Evolutionary conservation across 345 rosid species (phyloP).

Genomic region (Dipteronia sinensis): DNA sequence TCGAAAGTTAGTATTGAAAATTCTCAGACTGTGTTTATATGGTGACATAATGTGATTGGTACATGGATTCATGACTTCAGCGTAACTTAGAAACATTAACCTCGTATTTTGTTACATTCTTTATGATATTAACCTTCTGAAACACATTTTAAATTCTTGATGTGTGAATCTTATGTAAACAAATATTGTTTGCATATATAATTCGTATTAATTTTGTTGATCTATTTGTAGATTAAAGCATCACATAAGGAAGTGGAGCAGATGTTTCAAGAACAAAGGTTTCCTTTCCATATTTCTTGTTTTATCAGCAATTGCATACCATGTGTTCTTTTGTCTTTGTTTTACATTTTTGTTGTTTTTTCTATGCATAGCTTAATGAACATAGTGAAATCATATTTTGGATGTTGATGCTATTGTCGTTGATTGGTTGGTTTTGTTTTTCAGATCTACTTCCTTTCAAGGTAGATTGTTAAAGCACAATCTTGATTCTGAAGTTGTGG

Average conservation of each 20-base stretch:
- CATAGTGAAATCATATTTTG: background rate
- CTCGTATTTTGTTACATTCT: no score
- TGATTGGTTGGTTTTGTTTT: slow-evolving; percentile 13
- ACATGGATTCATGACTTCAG: no score
- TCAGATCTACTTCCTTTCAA: slow-evolving; percentile 74
- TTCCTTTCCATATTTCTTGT: background rate
- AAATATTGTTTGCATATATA: background rate
- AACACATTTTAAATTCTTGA: background rate
- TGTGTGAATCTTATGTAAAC: background rate
- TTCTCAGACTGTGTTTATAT: background rate
- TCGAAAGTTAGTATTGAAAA: background rate
- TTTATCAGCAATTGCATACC: no score
- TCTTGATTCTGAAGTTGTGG: slow-evolving; percentile 84
- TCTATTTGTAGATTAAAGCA: slow-evolving; percentile 63
- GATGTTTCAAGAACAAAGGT: slow-evolving; percentile 87
- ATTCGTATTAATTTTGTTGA: background rate
- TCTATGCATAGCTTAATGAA: no score
- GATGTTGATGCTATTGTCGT: slow-evolving; percentile 8
- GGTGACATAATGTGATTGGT: no score
- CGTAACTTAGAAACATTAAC: no score
- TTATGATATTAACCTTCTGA: background rate
- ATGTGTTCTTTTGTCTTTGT: no score
- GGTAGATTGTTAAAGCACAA: slow-evolving; percentile 85
- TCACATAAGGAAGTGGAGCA: slow-evolving; percentile 72
- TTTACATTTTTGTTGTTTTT: background rate